Conservation (phyloP, 345 rosid genomes). For the Anastatica hierochuntica region DNA sequence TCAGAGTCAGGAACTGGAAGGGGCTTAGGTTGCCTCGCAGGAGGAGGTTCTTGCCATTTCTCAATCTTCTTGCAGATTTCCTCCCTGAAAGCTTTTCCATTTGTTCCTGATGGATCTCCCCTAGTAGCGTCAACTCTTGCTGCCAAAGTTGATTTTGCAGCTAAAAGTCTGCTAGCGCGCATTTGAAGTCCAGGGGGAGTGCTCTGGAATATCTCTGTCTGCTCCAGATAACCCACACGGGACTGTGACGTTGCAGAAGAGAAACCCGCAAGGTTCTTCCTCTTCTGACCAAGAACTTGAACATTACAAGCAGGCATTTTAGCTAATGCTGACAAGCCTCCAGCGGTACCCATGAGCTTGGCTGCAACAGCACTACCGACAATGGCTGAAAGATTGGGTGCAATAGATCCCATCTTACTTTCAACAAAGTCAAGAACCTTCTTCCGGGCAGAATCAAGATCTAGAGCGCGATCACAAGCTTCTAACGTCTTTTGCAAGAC, state of each 20-base stretch:
- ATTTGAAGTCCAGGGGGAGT: conserved; percentile 71
- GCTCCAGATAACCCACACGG: conserved; percentile 83
- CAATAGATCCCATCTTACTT: conserved; percentile 90
- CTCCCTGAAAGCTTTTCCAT: conserved; percentile 62
- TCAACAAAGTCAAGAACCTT: conserved; percentile 94
- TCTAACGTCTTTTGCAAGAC: conserved; percentile 67
- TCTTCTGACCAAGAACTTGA: conserved; percentile 90
- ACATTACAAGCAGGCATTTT: conserved; percentile 97
- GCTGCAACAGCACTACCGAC: conserved; percentile 98
- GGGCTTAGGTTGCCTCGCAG: conserved; percentile 95
- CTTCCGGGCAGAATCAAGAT: conserved; percentile 68
- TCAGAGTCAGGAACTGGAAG: conserved; percentile 99
- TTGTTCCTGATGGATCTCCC: conserved; percentile 73
- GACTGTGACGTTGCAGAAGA: conserved; percentile 78
- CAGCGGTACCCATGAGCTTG: conserved; percentile 95
- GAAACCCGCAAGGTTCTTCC: conserved; percentile 89
- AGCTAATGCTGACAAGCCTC: conserved; percentile 85
- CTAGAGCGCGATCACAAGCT: conserved; percentile 86
- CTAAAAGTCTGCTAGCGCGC: conserved; percentile 80
- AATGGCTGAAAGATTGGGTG: conserved; percentile 85
- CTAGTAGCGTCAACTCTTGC: conserved; percentile 82
- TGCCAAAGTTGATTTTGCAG: conserved; percentile 76
- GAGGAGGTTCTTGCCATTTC: conserved; percentile 99
- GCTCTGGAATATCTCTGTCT: conserved; percentile 77
- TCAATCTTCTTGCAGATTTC: conserved; percentile 81